Percentiles rank a stretch among this genome's conserved stretches.
phyloP scores from a whole-genome alignment of 176 grass and related monocot species.

The Phoenix dactylifera region DNA sequence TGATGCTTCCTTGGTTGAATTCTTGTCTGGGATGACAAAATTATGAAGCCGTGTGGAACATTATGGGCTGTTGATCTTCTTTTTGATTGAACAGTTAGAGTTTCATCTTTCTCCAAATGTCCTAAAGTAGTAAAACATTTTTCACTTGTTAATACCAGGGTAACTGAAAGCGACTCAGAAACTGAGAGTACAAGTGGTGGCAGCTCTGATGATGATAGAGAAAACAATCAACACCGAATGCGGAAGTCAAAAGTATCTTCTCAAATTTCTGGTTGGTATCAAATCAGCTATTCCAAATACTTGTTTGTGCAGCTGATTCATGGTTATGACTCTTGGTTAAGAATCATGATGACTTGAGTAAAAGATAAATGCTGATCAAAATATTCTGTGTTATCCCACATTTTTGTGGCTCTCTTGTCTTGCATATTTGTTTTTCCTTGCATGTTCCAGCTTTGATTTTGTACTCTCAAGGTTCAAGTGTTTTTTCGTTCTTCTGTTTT shows the following conservation, averaged over 20 bases:
- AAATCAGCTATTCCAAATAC: constrained; percentile 1
- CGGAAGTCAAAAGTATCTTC: constrained; percentile 50
- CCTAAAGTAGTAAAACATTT: not conserved
- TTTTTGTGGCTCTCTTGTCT: no score
- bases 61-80: no score
- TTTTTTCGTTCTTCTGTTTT: no score
- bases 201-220: constrained; percentile 47
- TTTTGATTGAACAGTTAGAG: not conserved
- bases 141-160: constrained; percentile 35
- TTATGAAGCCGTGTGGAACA: no score
- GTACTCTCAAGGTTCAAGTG: no score
- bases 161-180: constrained; percentile 37
- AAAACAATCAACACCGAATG: constrained; percentile 29
- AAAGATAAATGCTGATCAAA: no score
- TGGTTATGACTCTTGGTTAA: not conserved
- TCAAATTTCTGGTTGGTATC: constrained; percentile 59
- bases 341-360: not conserved
- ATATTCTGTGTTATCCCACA: no score
- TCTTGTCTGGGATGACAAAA: no score
- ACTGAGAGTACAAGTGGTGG: constrained; percentile 36
- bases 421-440: no score
- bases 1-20: no score
- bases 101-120: not conserved
- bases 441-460: not conserved
- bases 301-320: not conserved